A percentile compares a stretch with the other conserved stretches of the same genome.
phyloP scores from a whole-genome alignment of 768 basidiomycete genomes.

The Neoboletus magnificus region DNA sequence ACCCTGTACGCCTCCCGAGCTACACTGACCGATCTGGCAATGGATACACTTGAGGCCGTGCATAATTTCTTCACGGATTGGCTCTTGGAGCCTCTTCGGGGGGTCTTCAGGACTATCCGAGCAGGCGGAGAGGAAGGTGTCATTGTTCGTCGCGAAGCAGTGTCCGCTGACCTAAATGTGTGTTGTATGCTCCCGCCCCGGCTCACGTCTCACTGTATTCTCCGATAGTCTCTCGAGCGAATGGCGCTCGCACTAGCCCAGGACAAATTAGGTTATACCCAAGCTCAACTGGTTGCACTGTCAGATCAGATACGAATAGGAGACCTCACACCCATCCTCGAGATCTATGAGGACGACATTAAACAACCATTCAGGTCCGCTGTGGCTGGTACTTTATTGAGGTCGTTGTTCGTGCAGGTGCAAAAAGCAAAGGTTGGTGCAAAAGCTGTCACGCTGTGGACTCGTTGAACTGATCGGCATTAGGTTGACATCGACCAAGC shows the following conservation, averaged over 20 bases:
- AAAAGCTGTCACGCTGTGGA: too few relatives aligned
- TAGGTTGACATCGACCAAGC: conserved; percentile 93
- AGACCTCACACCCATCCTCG: conserved; percentile 82
- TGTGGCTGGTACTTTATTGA: conserved; percentile 72
- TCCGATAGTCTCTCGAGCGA: conserved; percentile 77
- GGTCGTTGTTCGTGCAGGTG: conserved; percentile 86
- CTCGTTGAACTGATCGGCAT: neutral
- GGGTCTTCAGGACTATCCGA: conserved; percentile 78
- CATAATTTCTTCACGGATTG: conserved; percentile 76
- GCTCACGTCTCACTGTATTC: neutral
- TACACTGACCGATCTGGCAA: conserved; percentile 51
- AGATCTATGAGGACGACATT: conserved; percentile 91
- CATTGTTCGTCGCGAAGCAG: conserved; percentile 76
- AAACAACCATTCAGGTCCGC: conserved; percentile 81
- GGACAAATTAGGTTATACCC: conserved; percentile 69
- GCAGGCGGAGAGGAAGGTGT: conserved; percentile 72
- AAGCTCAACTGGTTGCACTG: conserved; percentile 62
- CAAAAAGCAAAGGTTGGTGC: conserved; percentile 85
- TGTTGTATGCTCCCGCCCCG: conserved; percentile 14
- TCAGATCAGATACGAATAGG: conserved; percentile 67
- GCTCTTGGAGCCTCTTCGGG: conserved; percentile 82
- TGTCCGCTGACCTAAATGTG: conserved; percentile 83
- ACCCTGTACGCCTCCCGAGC: conserved; percentile 57
- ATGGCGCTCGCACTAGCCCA: conserved; percentile 86
- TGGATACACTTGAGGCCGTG: conserved; percentile 63